Evolutionary conservation across 495 filamentous ascomycete genomes (phyloP), one percentile per base, ranked within the genome.

Genomic region (Peziza echinospora): DNA sequence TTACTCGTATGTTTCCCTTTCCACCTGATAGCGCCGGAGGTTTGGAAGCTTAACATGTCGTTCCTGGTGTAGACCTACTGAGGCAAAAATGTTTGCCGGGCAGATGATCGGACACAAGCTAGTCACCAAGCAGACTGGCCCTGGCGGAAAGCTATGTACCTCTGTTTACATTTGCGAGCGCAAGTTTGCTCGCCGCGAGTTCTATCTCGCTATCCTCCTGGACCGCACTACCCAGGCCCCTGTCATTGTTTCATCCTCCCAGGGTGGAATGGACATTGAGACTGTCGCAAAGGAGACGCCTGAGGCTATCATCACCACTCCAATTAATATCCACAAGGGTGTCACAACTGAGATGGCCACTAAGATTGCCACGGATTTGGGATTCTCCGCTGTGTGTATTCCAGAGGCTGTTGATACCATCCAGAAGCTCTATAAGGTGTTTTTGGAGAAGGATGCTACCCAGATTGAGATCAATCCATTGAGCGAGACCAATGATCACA

Each of bases 91-190:
- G 78, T 93, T 97, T 60, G 86, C 89, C 58, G 77, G 82, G 51
- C 85, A 97, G 67, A 97, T 97, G 89, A 94, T 97, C 66, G 89
- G 89, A 54, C 89, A 97, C 65, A 93, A 93, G 67, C 84, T 97
- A 66, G 77, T 97, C 65, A 97, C 89, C 63, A 97, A 97, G 75
- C 89, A 97, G 70, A 97, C 91, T 45, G 89, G 89, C 60, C 81
- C 84, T 49, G 68, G 62, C 50, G 89, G 89, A 60, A 83, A 87
- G 62, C 71, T 85, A 60, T 97, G 89, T 70, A 93, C 85, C 65
- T 70, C 83, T 47, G 89, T 97, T 56, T 94, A 89, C 69, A 94
- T 97, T 63, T 89, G 84, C 67, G 89, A 97, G 72, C 84, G 89
- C 71, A 97, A 97, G 71, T 97, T 96, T 57, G 89, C 89, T 55